Conservation (phyloP, 2,329 filamentous ascomycete species). For the Venturia effusa region DNA sequence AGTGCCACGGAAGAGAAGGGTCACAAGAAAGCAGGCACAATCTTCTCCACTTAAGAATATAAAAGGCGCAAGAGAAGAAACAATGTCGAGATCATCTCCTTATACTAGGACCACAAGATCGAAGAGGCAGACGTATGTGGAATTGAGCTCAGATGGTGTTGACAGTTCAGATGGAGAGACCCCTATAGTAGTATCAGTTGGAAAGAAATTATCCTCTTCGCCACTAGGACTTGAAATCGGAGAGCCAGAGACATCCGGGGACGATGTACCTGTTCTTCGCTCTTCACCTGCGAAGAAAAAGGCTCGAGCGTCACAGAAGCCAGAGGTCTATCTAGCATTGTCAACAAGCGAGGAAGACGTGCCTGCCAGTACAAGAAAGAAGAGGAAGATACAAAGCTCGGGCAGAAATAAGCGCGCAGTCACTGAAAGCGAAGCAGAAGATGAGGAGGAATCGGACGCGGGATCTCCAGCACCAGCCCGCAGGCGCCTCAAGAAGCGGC, state of each 20-base stretch:
- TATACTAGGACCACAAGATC: not conserved
- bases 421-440: not conserved
- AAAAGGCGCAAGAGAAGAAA: not conserved
- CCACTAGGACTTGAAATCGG: not conserved
- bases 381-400: not conserved
- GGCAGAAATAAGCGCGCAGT: not conserved
- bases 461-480: not conserved
- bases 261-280: conserved; percentile 7
- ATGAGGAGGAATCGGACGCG: conserved; percentile 8
- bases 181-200: too few relatives aligned
- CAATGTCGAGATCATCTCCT: not conserved
- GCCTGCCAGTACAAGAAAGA: not conserved
- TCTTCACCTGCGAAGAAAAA: conserved; percentile 9
- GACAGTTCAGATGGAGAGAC: not conserved
- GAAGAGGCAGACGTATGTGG: not conserved
- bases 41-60: not conserved
- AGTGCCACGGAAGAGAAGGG: not conserved
- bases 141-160: not conserved
- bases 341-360: conserved; percentile 8
- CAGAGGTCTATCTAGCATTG: not conserved
- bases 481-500: not conserved
- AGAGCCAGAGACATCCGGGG: conserved; percentile 11
- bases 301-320: not conserved
- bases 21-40: not conserved
- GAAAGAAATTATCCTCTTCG: not conserved